phyloP scores from a whole-genome alignment of 139 green algal species.

The Auxenochlorella protothecoides region DNA sequence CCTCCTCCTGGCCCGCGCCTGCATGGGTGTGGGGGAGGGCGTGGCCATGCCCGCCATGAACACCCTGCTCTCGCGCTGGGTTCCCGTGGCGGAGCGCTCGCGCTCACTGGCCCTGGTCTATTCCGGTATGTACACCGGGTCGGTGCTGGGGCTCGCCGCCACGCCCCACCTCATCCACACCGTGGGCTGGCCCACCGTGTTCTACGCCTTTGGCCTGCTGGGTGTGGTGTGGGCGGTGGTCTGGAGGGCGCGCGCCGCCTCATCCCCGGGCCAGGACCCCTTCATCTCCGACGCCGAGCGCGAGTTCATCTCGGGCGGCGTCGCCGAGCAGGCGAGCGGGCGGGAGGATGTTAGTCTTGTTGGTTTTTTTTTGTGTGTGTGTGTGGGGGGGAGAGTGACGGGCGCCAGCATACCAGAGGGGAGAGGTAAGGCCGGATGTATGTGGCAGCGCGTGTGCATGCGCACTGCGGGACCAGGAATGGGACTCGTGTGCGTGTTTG shows the following conservation, averaged over 20 bases:
- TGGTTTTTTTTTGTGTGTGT: no score
- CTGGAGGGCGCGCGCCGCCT: constrained; percentile 52
- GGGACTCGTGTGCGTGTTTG: no score
- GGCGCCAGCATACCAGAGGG: no score
- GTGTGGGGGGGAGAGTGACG: no score
- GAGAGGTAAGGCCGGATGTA: no score
- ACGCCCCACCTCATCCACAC: constrained; percentile 55
- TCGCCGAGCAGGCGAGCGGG: no score
- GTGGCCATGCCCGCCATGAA: constrained; percentile 99
- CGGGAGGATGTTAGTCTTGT: no score
- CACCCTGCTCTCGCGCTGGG: constrained; percentile 88
- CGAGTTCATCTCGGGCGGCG: not conserved
- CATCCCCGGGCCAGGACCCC: constrained; percentile 47
- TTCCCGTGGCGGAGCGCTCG: constrained; percentile 75
- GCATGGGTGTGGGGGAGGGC: constrained; percentile 95
- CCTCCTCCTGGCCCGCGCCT: constrained; percentile 67
- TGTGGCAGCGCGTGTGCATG: no score
- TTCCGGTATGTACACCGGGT: constrained; percentile 90
- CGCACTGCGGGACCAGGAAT: no score
- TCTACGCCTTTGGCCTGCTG: constrained; percentile 82
- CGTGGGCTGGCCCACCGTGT: constrained; percentile 83
- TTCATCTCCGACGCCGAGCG: constrained; percentile 36
- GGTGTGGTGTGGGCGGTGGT: constrained; percentile 29
- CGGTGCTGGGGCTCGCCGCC: constrained; percentile 68
- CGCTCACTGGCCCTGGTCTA: constrained; percentile 89